phyloP scores from a whole-genome alignment of 345 rosid genomes.

The Eutrema japonicum region DNA sequence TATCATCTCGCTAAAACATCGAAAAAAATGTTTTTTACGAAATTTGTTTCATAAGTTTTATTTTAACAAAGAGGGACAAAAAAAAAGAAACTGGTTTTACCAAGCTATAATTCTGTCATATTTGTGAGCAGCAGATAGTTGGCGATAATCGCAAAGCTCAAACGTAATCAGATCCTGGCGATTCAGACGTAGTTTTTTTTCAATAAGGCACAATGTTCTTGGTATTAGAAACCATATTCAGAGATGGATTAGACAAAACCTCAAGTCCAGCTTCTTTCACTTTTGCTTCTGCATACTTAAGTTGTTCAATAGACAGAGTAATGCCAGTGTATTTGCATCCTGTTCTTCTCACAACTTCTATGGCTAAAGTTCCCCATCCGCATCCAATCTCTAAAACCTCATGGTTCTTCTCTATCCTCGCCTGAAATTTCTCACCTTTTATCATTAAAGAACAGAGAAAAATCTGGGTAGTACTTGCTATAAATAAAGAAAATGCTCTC shows the following conservation, averaged over 20 bases:
- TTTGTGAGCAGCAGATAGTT: conserved; percentile 52
- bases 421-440: conserved; percentile 38
- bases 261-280: conserved; percentile 82
- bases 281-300: conserved; percentile 63
- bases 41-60: too few relatives aligned
- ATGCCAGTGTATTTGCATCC: conserved; percentile 89
- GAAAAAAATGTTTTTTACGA: neutral
- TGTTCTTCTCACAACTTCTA: conserved; percentile 78
- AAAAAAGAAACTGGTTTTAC: conserved; percentile 36
- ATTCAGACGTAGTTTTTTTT: neutral
- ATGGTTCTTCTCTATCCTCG: conserved; percentile 56
- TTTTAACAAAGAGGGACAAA: neutral
- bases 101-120: conserved; percentile 79
- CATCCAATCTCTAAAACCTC: conserved; percentile 83
- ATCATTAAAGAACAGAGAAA: conserved; percentile 1
- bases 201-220: too few relatives aligned
- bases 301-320: conserved; percentile 73
- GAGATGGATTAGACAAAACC: conserved; percentile 43
- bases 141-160: conserved; percentile 73
- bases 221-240: neutral
- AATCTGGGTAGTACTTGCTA: neutral
- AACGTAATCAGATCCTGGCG: conserved; percentile 61
- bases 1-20: conserved; percentile 76
- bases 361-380: conserved; percentile 90
- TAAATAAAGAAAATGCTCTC: neutral